Percentiles rank a stretch among this genome's conserved stretches.
Conservation (phyloP, 192 early-diverging fungal genomes). For the Ambispora gerdemannii region DNA sequence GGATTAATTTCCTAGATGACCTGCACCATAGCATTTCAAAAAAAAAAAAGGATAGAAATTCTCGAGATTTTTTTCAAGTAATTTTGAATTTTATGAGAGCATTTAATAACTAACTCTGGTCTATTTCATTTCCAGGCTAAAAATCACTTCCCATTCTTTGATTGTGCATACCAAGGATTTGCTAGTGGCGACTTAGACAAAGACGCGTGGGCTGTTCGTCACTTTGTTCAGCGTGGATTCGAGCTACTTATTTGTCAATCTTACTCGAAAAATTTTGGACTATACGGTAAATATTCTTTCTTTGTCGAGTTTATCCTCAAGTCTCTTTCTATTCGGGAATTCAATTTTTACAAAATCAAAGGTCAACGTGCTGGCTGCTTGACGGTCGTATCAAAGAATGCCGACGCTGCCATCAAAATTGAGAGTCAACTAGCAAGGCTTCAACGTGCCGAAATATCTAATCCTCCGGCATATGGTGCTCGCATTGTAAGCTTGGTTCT, state of each 20-base stretch:
- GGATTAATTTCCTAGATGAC: too few relatives aligned
- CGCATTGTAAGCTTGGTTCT: conserved; percentile 81
- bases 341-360: conserved; percentile 29
- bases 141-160: conserved; percentile 91
- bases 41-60: too few relatives aligned
- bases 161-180: conserved; percentile 99
- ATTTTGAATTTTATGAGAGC: too few relatives aligned
- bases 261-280: conserved; percentile 98
- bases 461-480: conserved; percentile 87
- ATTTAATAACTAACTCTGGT: background rate
- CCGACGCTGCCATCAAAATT: conserved; percentile 55
- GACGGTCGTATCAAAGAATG: conserved; percentile 63
- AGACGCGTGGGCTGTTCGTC: conserved; percentile 90
- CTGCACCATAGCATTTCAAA: too few relatives aligned
- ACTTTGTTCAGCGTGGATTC: conserved; percentile 89
- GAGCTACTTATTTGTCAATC: conserved; percentile 90
- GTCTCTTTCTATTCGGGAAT: background rate
- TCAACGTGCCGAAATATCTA: conserved; percentile 84
- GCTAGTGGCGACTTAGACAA: conserved; percentile 87
- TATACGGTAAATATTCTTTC: conserved; percentile 65
- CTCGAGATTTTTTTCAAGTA: background rate
- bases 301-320: background rate
- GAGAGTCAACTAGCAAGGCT: conserved; percentile 82
- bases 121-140: conserved; percentile 43
- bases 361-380: conserved; percentile 87